These are phyloP conservation scores for Anthoceros angustus DNA, from an alignment of 225 moss, liverwort and hornwort genomes.

Conservation along the genomic window DNA sequence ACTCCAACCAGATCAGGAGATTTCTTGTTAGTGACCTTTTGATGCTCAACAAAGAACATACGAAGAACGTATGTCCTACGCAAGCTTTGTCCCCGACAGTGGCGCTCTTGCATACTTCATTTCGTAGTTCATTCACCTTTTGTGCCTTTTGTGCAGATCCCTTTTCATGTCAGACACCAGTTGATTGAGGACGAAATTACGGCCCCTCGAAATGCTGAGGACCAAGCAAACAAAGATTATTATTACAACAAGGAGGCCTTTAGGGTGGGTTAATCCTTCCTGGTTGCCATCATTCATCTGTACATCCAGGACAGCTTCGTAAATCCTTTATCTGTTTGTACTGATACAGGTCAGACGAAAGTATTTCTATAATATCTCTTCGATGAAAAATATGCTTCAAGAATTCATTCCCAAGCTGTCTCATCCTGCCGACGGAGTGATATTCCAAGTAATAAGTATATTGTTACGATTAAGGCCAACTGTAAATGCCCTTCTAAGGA, in stretches of 20 bases:
- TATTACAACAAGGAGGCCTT: neutral
- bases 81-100: neutral
- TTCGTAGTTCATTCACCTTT: no score
- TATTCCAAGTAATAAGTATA: slow-evolving; percentile 34
- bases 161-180: neutral
- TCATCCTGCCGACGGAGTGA: slow-evolving; percentile 90
- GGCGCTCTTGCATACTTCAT: no score
- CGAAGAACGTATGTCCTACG: slow-evolving; percentile 32
- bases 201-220: neutral
- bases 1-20: slow-evolving; percentile 54
- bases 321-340: neutral
- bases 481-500: neutral
- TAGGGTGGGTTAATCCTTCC: neutral
- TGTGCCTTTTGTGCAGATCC: neutral
- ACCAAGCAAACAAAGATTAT: neutral
- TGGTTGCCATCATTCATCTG: neutral
- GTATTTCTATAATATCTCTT: slow-evolving; percentile 69
- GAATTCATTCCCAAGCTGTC: slow-evolving; percentile 65
- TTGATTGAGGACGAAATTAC: neutral
- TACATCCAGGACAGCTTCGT: neutral
- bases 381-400: slow-evolving; percentile 59
- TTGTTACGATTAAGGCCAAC: no score
- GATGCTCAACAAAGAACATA: slow-evolving; percentile 56
- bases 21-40: slow-evolving; percentile 84
- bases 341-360: slow-evolving; percentile 67